These are phyloP conservation scores for Plenodomus lindquistii DNA, from an alignment of 2,329 filamentous ascomycete genomes.

Conservation along the genomic window DNA sequence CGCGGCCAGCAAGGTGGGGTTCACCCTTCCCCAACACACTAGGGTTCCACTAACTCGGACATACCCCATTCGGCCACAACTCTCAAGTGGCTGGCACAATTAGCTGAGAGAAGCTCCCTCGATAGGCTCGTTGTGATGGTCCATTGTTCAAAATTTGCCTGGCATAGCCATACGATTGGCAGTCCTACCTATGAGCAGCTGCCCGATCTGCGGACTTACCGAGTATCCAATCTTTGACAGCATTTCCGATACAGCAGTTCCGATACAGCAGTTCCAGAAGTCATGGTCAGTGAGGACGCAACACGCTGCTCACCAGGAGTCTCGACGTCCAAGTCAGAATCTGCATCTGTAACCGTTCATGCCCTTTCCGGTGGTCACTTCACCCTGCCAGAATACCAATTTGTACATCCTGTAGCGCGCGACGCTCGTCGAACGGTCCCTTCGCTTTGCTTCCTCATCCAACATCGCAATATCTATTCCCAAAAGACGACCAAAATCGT, in stretches of 20 bases:
- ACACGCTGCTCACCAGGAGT: background rate
- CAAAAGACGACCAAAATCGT: conserved; percentile 48
- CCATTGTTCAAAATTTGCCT: too few species aligned
- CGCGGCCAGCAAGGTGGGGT: conserved; percentile 12
- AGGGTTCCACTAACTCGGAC: background rate
- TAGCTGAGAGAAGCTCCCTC: too few species aligned
- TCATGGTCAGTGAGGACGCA: background rate
- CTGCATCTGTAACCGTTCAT: conserved; percentile 38
- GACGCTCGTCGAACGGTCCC: conserved; percentile 55
- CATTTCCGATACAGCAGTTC: too few species aligned
- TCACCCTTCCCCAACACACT: conserved; percentile 8
- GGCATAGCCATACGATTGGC: too few species aligned
- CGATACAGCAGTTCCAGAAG: background rate
- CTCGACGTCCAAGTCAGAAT: background rate
- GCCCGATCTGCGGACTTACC: too few species aligned
- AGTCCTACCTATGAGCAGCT: too few species aligned
- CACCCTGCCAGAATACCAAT: conserved; percentile 55
- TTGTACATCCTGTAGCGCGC: conserved; percentile 51
- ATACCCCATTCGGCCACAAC: background rate
- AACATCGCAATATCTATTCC: conserved; percentile 48
- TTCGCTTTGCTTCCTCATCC: conserved; percentile 59
- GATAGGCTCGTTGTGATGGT: too few species aligned
- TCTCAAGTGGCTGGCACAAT: background rate
- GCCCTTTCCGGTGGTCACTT: conserved; percentile 46
- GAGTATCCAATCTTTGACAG: too few species aligned